Percentiles rank a stretch among this genome's conserved stretches.
phyloP scores from a whole-genome alignment of 345 rosid genomes.

The Clarkia xantiana region DNA sequence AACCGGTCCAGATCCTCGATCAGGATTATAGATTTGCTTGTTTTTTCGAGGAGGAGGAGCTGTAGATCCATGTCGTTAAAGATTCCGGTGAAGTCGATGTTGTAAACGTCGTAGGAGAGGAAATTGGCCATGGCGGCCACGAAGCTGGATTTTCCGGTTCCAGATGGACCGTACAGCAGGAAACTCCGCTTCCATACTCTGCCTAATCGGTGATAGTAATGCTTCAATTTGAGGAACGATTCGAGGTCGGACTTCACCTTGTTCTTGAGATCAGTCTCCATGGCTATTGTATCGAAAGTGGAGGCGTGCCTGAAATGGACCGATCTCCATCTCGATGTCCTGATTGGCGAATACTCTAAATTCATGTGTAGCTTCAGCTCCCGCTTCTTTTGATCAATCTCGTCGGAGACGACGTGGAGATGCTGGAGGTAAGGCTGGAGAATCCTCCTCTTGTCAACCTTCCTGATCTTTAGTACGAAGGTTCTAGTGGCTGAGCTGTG shows the following conservation, averaged over 20 bases:
- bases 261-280: constrained; percentile 34
- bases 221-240: constrained; percentile 29
- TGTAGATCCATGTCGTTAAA: constrained; percentile 27
- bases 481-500: constrained; percentile 8
- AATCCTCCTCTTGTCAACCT: constrained; percentile 64
- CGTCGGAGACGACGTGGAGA: constrained; percentile 65
- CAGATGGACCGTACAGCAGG: constrained; percentile 34
- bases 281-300: constrained; percentile 54
- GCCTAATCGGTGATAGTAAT: constrained; percentile 38
- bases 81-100: constrained; percentile 28
- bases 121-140: constrained; percentile 40
- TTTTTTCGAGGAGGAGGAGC: constrained; percentile 23
- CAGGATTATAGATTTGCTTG: constrained; percentile 21
- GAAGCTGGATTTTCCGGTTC: constrained; percentile 42
- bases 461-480: constrained; percentile 57
- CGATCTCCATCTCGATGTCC: constrained; percentile 58
- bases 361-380: constrained; percentile 55
- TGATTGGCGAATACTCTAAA: constrained; percentile 6
- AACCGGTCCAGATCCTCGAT: constrained; percentile 43
- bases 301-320: constrained; percentile 65
- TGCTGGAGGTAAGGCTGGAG: constrained; percentile 81
- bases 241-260: constrained; percentile 35
- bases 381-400: constrained; percentile 40
- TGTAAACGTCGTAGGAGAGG: constrained; percentile 33
- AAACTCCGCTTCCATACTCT: constrained; percentile 45